Conservation (phyloP, 2,329 filamentous ascomycete species). For the Nemania bipapillata region DNA sequence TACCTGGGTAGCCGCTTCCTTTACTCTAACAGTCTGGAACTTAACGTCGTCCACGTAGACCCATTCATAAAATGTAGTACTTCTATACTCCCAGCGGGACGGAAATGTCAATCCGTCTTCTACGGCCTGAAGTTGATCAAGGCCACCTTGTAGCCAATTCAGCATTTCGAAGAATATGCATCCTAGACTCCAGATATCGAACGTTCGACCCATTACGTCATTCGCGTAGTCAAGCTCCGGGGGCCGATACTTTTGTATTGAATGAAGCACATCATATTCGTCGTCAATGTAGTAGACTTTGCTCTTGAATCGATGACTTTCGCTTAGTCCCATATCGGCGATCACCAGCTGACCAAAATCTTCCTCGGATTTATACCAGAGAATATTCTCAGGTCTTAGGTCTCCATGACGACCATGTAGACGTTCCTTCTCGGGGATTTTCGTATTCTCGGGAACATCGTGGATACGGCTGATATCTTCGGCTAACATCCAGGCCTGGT, state of each 20-base stretch:
- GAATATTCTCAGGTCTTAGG: conserved; percentile 31
- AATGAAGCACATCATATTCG: too few species aligned
- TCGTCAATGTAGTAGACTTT: background rate
- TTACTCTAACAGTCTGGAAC: background rate
- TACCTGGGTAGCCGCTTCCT: conserved; percentile 4
- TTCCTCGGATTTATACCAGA: conserved; percentile 13
- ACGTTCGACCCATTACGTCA: background rate
- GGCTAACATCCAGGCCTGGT: conserved; percentile 20
- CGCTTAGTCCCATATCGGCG: conserved; percentile 29
- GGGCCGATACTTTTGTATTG: conserved; percentile 7
- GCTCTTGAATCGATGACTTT: conserved; percentile 5
- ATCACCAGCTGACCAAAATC: conserved; percentile 25
- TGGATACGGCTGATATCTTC: conserved; percentile 26
- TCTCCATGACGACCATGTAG: conserved; percentile 29
- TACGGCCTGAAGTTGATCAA: background rate
- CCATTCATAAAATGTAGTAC: conserved; percentile 16
- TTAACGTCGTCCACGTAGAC: background rate
- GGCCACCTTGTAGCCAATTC: background rate
- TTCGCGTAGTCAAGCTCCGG: conserved; percentile 9
- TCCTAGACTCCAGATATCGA: conserved; percentile 29
- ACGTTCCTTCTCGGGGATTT: background rate
- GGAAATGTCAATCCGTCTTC: background rate
- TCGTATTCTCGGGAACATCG: background rate
- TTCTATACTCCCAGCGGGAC: background rate
- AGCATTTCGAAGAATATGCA: conserved; percentile 18